phyloP scores from a whole-genome alignment of 805 yeast genomes.

The Candida railenensis region DNA sequence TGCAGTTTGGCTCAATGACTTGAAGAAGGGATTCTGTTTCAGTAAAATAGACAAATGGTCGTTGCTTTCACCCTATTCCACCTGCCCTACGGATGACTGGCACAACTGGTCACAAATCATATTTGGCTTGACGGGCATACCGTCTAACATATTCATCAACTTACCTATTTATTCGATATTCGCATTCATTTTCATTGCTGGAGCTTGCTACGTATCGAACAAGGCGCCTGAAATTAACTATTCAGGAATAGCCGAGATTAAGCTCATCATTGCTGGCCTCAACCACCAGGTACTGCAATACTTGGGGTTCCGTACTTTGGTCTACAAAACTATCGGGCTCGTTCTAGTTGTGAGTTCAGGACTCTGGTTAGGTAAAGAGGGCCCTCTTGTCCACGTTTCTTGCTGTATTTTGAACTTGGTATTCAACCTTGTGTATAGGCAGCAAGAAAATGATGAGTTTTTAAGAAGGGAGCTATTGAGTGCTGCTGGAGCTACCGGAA shows the following conservation, averaged over 20 bases:
- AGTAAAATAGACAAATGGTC: constrained; percentile 38
- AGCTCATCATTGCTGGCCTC: constrained; percentile 65
- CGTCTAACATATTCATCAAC: constrained; percentile 24
- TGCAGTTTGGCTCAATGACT: constrained; percentile 50
- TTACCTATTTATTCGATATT: constrained; percentile 35
- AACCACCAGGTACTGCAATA: constrained; percentile 46
- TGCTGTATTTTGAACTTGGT: constrained; percentile 51
- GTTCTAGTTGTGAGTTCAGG: constrained; percentile 72
- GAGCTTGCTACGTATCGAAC: constrained; percentile 30
- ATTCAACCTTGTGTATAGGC: constrained; percentile 28
- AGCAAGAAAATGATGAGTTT: constrained; percentile 47
- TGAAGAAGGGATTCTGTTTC: constrained; percentile 53
- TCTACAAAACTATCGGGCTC: constrained; percentile 57
- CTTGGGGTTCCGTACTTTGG: constrained; percentile 50
- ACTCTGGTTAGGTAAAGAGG: constrained; percentile 82
- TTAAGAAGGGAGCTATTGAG: constrained; percentile 61
- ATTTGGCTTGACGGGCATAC: constrained; percentile 16
- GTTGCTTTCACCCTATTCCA: constrained; percentile 39
- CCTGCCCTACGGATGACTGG: constrained; percentile 43
- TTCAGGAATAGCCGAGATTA: constrained; percentile 75
- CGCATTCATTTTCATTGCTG: constrained; percentile 21
- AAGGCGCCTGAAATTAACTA: constrained; percentile 30
- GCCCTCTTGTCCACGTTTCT: constrained; percentile 80
- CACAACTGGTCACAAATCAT: constrained; percentile 34
- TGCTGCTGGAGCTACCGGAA: constrained; percentile 82